A percentile compares a stretch with the other conserved stretches of the same genome.
Conservation (phyloP, 2,329 filamentous ascomycete species). For the Beauveria rudraprayagi region DNA sequence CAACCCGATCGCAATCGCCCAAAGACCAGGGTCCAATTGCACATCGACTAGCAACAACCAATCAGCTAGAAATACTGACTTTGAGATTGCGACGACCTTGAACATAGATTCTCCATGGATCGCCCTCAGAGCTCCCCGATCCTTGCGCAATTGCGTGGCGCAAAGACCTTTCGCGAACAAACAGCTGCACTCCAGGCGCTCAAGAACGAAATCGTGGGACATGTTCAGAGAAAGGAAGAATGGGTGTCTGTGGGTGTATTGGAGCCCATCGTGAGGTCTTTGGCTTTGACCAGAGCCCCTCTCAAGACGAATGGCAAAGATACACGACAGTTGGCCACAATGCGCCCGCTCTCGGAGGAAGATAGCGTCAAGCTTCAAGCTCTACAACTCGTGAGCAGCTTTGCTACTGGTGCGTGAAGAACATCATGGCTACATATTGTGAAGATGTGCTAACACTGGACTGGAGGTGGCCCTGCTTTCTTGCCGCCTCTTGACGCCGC, state of each 20-base stretch:
- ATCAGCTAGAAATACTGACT: background rate
- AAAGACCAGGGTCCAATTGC: background rate
- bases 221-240: conserved; percentile 75
- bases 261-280: conserved; percentile 44
- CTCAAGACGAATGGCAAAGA: conserved; percentile 33
- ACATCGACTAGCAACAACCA: background rate
- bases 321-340: conserved; percentile 24
- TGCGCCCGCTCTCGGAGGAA: conserved; percentile 44
- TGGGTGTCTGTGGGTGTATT: conserved; percentile 66
- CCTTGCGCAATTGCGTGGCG: conserved; percentile 48
- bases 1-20: background rate
- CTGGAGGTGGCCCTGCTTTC: conserved; percentile 69
- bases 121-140: conserved; percentile 44
- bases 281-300: conserved; percentile 28
- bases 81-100: background rate
- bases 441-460: background rate
- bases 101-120: conserved; percentile 37
- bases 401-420: conserved; percentile 63
- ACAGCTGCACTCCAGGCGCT: conserved; percentile 58
- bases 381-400: conserved; percentile 75
- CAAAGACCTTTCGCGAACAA: conserved; percentile 43
- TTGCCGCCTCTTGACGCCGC: conserved; percentile 65
- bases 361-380: conserved; percentile 67
- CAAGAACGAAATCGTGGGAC: conserved; percentile 86
- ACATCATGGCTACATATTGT: background rate